A percentile compares a stretch with the other conserved stretches of the same genome.
Conservation (phyloP, 345 rosid genomes). For the Rhodamnia argentea region DNA sequence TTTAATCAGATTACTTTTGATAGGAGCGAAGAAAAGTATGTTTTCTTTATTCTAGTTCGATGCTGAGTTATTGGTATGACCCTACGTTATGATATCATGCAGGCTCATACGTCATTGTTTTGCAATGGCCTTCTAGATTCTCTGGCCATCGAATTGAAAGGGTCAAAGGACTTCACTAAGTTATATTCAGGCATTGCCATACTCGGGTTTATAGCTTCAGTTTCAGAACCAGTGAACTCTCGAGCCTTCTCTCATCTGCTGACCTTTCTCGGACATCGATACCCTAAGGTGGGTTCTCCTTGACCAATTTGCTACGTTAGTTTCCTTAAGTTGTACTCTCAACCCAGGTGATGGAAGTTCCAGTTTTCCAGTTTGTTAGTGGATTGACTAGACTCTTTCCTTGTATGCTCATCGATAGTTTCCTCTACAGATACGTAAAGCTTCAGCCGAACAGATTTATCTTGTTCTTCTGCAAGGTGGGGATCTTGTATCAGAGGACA, state of each 20-base stretch:
- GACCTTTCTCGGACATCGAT: slow-evolving; percentile 60
- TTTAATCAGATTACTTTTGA: neutral
- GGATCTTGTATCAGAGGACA: slow-evolving; percentile 45
- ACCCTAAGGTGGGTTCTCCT: slow-evolving; percentile 53
- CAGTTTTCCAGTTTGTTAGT: neutral
- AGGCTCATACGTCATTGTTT: slow-evolving; percentile 46
- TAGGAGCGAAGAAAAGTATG: neutral
- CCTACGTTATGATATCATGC: neutral
- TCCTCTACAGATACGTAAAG: slow-evolving; percentile 62
- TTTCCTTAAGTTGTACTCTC: neutral
- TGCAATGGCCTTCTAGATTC: slow-evolving; percentile 58
- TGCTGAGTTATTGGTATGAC: neutral
- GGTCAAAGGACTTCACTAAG: slow-evolving; percentile 66
- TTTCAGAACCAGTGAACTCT: slow-evolving; percentile 34
- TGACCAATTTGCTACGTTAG: neutral
- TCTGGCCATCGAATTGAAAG: slow-evolving; percentile 58
- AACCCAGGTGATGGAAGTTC: neutral
- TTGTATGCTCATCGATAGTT: neutral
- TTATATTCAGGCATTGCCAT: slow-evolving; percentile 57
- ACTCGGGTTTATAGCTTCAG: slow-evolving; percentile 69
- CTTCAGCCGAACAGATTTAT: slow-evolving; percentile 64
- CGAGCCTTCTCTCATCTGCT: slow-evolving; percentile 63
- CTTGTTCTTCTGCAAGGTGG: slow-evolving; percentile 64
- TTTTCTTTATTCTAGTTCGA: neutral
- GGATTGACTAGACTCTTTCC: neutral